Conservation (phyloP, 140 eudicot species). For the Erigeron philadelphicus region DNA sequence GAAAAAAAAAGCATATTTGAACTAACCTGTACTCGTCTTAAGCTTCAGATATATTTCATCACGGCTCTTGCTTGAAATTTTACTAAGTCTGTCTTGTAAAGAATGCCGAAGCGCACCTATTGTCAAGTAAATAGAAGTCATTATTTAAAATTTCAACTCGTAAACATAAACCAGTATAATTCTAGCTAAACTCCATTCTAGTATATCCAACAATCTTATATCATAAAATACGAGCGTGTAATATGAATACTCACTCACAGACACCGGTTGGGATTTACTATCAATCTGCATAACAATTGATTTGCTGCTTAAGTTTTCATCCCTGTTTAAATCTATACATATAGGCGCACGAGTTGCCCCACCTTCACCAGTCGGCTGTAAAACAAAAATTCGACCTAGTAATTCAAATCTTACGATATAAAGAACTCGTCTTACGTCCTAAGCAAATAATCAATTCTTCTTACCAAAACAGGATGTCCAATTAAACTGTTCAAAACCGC, state of each 20-base stretch:
- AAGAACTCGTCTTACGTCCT: not conserved
- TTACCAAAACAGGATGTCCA: slow-evolving; percentile 95
- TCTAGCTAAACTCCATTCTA: slow-evolving; percentile 5
- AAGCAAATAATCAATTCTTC: not conserved
- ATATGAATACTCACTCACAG: slow-evolving; percentile 76
- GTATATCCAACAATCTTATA: slow-evolving; percentile 19
- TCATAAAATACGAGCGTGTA: slow-evolving; percentile 19
- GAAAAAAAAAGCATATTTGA: not conserved
- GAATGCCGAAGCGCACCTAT: slow-evolving; percentile 94
- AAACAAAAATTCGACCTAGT: slow-evolving; percentile 14
- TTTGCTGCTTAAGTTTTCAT: slow-evolving; percentile 75
- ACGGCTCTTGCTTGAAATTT: slow-evolving; percentile 74
- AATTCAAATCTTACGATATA: not conserved
- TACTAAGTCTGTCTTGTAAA: slow-evolving; percentile 88
- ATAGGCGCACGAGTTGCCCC: slow-evolving; percentile 99
- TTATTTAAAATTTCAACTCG: slow-evolving; percentile 12
- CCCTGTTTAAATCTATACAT: slow-evolving; percentile 74
- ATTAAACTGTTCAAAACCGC: slow-evolving; percentile 96
- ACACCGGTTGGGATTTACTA: slow-evolving; percentile 83
- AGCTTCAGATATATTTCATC: slow-evolving; percentile 93
- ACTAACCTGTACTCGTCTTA: slow-evolving; percentile 91
- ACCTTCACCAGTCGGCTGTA: slow-evolving; percentile 99
- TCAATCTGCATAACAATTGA: slow-evolving; percentile 83
- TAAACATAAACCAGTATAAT: not conserved
- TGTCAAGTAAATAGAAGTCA: not conserved